Percentiles rank a stretch among this genome's conserved stretches.
Evolutionary conservation across 768 basidiomycete species (phyloP).

Genomic region (Gautieria morchelliformis): DNA sequence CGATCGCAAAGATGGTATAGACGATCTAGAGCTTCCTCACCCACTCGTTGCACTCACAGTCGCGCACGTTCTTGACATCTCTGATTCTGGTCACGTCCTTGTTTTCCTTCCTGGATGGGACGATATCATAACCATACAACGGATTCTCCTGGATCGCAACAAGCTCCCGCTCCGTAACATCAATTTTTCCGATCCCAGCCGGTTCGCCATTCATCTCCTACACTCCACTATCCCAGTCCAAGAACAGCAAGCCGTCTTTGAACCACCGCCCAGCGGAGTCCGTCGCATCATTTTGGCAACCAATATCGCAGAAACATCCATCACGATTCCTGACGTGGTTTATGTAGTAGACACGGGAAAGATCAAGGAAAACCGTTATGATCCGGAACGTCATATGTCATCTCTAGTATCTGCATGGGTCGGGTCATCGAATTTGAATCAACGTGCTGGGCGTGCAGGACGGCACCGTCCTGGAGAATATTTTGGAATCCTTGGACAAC

Average conservation of each 20-base stretch:
- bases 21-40: constrained; percentile 70
- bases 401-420: constrained; percentile 88
- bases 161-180: constrained; percentile 40
- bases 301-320: constrained; percentile 91
- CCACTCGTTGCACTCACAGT: constrained; percentile 76
- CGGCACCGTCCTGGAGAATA: constrained; percentile 88
- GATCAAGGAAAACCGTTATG: constrained; percentile 83
- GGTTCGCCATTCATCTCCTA: constrained; percentile 67
- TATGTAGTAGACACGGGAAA: constrained; percentile 87
- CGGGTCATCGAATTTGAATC: constrained; percentile 81
- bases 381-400: constrained; percentile 81
- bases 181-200: constrained; percentile 47
- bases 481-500: constrained; percentile 67
- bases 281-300: constrained; percentile 88
- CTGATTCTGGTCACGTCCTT: constrained; percentile 78
- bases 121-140: constrained; percentile 70
- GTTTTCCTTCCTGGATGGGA: constrained; percentile 94
- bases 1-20: constrained; percentile 18
- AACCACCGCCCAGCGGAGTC: constrained; percentile 65
- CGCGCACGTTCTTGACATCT: constrained; percentile 60
- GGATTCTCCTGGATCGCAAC: constrained; percentile 40
- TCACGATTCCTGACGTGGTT: constrained; percentile 92
- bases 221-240: constrained; percentile 84
- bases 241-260: constrained; percentile 86
- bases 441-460: constrained; percentile 87